A percentile compares a stretch with the other conserved stretches of the same genome.
These are phyloP conservation scores for Thermomucor indicae-seudaticae DNA, from an alignment of 371 early-diverging fungal genomes.

Conservation along the genomic window DNA sequence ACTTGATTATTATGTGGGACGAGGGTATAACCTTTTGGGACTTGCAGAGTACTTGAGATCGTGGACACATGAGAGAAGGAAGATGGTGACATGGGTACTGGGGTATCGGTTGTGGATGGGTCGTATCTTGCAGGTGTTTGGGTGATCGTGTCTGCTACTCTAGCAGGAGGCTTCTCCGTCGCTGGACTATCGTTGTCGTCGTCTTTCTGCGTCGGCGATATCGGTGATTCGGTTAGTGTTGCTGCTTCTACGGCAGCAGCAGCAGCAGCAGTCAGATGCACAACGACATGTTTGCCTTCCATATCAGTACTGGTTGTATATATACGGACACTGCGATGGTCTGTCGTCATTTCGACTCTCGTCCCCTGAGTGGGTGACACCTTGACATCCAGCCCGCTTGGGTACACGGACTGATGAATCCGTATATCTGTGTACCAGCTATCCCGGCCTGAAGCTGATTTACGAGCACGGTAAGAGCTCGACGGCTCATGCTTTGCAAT, in stretches of 20 bases:
- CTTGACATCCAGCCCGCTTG: constrained; percentile 33
- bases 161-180: background rate
- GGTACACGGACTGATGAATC: constrained; percentile 27
- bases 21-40: constrained; percentile 45
- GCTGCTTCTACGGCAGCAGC: background rate
- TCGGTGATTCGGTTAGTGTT: constrained; percentile 5
- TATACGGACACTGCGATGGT: constrained; percentile 23
- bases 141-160: background rate
- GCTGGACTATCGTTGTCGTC: background rate
- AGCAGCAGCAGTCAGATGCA: constrained; percentile 11
- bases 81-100: background rate
- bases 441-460: constrained; percentile 5
- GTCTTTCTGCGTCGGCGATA: background rate
- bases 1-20: constrained; percentile 41
- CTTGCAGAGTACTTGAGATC: constrained; percentile 6
- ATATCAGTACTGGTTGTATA: constrained; percentile 30
- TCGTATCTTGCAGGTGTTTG: background rate
- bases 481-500: constrained; percentile 43
- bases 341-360: constrained; percentile 23
- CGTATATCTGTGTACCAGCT: constrained; percentile 46
- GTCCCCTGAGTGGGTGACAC: constrained; percentile 24
- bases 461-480: constrained; percentile 28
- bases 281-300: constrained; percentile 35
- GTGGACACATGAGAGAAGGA: constrained; percentile 6
- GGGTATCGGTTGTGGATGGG: background rate